Conservation (phyloP, 1,139 yeast species). For the Pichia cactophila region DNA sequence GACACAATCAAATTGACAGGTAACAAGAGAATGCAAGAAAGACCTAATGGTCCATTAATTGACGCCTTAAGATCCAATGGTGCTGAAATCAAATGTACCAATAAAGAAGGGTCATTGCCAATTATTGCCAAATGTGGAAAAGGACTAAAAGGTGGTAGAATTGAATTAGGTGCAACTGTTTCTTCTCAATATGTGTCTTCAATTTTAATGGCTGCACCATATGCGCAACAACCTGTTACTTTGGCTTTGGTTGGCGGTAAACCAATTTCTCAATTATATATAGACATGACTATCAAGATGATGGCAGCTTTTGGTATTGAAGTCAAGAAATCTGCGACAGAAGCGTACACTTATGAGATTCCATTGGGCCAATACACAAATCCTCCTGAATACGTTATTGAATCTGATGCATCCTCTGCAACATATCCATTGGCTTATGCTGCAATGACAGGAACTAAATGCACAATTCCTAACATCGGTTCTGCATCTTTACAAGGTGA, state of each 20-base stretch:
- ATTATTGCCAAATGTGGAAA: conserved; percentile 61
- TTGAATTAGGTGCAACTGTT: conserved; percentile 90
- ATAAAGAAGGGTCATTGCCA: conserved; percentile 79
- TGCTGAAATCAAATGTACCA: conserved; percentile 61
- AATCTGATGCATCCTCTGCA: conserved; percentile 98
- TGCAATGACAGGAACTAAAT: conserved; percentile 91
- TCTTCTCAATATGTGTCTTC: conserved; percentile 98
- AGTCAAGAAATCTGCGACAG: conserved; percentile 65
- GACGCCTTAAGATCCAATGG: conserved; percentile 85
- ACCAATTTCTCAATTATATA: conserved; percentile 91
- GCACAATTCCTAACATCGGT: conserved; percentile 93
- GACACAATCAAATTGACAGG: conserved; percentile 71
- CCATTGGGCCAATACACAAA: conserved; percentile 77
- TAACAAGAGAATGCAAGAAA: conserved; percentile 92
- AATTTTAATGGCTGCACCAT: conserved; percentile 95
- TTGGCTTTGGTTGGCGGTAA: conserved; percentile 89
- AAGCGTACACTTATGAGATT: conserved; percentile 78
- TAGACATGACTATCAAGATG: conserved; percentile 95
- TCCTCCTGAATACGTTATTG: conserved; percentile 81
- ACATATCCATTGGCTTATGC: conserved; percentile 97
- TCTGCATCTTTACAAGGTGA: conserved; percentile 91
- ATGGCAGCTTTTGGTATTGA: conserved; percentile 83
- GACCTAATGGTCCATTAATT: conserved; percentile 95
- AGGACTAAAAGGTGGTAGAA: conserved; percentile 81
- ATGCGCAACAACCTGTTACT: conserved; percentile 82